These are phyloP conservation scores for Amphibolis antarctica DNA, from an alignment of 106 monocot species.

Conservation along the genomic window DNA sequence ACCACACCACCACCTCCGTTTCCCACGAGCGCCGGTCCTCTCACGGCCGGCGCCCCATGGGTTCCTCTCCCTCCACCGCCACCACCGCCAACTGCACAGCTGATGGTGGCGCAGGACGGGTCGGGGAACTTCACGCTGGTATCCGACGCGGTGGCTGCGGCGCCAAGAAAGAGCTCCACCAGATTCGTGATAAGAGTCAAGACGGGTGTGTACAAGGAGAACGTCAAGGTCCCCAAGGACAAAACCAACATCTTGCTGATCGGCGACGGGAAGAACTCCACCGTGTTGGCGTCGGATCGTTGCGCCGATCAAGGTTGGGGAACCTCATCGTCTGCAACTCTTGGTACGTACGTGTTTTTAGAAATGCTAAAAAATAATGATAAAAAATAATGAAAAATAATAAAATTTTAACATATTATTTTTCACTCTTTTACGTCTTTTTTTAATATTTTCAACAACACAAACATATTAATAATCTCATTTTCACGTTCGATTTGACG, in stretches of 20 bases:
- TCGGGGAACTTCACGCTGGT: slow-evolving; percentile 8
- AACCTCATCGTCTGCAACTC: slow-evolving; percentile 7
- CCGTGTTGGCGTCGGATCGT: slow-evolving; percentile 7
- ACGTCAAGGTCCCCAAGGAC: slow-evolving; percentile 2
- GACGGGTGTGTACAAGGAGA: slow-evolving; percentile 11
- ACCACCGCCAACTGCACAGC: not conserved
- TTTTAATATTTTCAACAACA: too few species aligned
- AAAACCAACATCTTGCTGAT: slow-evolving; percentile 3
- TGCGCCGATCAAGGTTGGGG: not conserved
- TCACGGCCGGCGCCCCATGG: not conserved
- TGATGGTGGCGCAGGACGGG: slow-evolving; percentile 9
- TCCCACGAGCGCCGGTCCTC: not conserved
- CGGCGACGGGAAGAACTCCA: slow-evolving; percentile 13
- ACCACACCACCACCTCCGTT: not conserved
- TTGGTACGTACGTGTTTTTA: slow-evolving; percentile 5
- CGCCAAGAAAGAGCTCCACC: not conserved
- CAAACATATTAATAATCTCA: too few species aligned
- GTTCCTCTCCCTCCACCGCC: slow-evolving; percentile 4
- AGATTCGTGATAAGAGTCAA: slow-evolving; percentile 7
- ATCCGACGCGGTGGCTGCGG: slow-evolving; percentile 5
- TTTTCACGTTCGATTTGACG: too few species aligned
- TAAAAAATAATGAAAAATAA: too few species aligned
- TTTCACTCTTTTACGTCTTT: too few species aligned
- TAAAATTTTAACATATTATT: too few species aligned
- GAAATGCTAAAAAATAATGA: too few species aligned